Evolutionary conservation across 1,284 basidiomycete genomes (phyloP).

Genomic region (Rhizopogon parksii): DNA sequence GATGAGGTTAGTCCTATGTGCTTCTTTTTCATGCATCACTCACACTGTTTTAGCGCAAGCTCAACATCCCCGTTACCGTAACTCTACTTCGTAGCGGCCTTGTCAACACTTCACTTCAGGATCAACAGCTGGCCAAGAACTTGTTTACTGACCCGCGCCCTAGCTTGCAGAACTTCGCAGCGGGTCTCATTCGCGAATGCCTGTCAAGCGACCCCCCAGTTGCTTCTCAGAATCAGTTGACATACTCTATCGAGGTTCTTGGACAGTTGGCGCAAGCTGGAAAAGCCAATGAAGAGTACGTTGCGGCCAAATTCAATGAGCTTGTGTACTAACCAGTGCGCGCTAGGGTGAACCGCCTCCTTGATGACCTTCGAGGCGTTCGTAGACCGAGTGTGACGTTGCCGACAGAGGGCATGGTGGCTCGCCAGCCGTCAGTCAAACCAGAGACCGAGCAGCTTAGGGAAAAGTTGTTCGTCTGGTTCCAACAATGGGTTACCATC

Average conservation of each 20-base stretch:
- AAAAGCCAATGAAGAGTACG: conserved; percentile 74
- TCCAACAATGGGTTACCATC: conserved; percentile 92
- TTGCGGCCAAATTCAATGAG: not conserved
- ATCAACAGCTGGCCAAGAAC: conserved; percentile 88
- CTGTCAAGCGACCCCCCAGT: conserved; percentile 73
- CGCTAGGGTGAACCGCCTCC: conserved; percentile 45
- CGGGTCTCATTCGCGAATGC: conserved; percentile 83
- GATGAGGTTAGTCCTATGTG: conserved; percentile 65
- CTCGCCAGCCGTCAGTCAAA: conserved; percentile 47
- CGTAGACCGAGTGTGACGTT: conserved; percentile 32
- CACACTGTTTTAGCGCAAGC: conserved; percentile 66
- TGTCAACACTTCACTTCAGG: conserved; percentile 75
- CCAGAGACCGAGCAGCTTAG: conserved; percentile 66
- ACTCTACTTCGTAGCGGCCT: conserved; percentile 82
- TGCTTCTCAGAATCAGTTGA: conserved; percentile 76
- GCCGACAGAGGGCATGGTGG: conserved; percentile 30
- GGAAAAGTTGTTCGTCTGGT: conserved; percentile 67
- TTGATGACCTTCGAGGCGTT: conserved; percentile 67
- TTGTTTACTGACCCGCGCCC: conserved; percentile 76
- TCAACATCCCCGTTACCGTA: conserved; percentile 91
- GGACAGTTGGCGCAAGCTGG: conserved; percentile 64
- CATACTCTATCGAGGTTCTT: conserved; percentile 78
- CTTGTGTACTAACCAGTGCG: conserved; percentile 6
- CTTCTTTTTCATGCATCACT: conserved; percentile 8
- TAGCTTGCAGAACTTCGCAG: conserved; percentile 76